Evolutionary conservation across 2,329 filamentous ascomycete genomes (phyloP).

Genomic region (Coleophoma eucalyptorum): DNA sequence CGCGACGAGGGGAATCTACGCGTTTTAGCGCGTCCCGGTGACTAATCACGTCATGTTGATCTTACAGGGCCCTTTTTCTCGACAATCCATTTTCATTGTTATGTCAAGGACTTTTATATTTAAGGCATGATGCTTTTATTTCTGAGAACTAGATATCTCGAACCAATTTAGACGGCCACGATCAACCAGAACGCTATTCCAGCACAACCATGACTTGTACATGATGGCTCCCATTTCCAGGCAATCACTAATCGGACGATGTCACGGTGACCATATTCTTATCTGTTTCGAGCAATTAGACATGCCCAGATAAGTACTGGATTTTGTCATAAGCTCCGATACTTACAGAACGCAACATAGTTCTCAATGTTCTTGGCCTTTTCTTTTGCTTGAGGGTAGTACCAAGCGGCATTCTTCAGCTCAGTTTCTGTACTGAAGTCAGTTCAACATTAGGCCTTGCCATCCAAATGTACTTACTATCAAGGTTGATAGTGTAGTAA

Average conservation of each 20-base stretch:
- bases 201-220: too few relatives aligned
- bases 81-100: not conserved
- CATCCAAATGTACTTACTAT: conserved; percentile 20
- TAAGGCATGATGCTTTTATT: too few relatives aligned
- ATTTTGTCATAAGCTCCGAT: not conserved
- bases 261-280: conserved; percentile 15
- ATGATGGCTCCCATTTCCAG: not conserved
- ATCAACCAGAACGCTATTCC: too few relatives aligned
- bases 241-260: not conserved
- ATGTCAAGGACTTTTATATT: too few relatives aligned
- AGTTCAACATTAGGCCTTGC: not conserved
- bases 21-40: not conserved
- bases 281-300: conserved; percentile 7
- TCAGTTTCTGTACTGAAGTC: conserved; percentile 23
- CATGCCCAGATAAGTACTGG: not conserved
- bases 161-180: too few relatives aligned
- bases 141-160: not conserved
- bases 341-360: conserved; percentile 43
- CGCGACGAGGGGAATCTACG: not conserved
- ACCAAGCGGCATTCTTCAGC: conserved; percentile 42
- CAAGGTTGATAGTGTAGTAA: conserved; percentile 42
- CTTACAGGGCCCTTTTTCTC: not conserved
- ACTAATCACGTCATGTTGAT: not conserved
- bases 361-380: conserved; percentile 38
- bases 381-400: conserved; percentile 36